Percentiles rank a stretch among this genome's conserved stretches.
Conservation (phyloP, 371 early-diverging fungal genomes). For the Basidiobolus meristosporus region DNA sequence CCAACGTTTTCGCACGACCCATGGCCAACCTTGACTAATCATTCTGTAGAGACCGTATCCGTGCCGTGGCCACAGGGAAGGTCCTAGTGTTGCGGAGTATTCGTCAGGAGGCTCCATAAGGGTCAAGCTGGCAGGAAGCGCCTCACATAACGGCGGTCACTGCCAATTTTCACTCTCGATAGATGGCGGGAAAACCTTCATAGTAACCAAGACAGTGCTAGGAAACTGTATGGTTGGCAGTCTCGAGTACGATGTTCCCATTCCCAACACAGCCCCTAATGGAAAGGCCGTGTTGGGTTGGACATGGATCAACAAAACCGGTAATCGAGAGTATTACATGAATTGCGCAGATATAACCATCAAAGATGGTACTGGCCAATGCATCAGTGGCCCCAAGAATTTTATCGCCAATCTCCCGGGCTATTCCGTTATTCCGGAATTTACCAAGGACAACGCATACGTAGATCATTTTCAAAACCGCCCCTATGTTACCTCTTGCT, state of each 20-base stretch:
- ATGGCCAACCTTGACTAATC: too few species aligned
- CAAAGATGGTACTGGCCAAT: conserved; percentile 6
- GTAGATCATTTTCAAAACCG: too few species aligned
- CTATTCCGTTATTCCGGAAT: conserved; percentile 1
- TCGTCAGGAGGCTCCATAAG: background rate
- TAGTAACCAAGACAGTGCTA: too few species aligned
- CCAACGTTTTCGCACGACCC: too few species aligned
- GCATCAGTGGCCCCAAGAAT: conserved; percentile 15
- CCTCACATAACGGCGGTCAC: conserved; percentile 19
- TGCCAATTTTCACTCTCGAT: conserved; percentile 32
- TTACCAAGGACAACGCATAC: too few species aligned
- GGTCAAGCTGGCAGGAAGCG: background rate
- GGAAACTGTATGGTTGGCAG: too few species aligned
- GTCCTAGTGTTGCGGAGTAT: background rate
- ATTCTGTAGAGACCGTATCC: conserved; percentile 1
- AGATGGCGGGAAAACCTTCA: too few species aligned
- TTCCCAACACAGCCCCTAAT: conserved; percentile 16
- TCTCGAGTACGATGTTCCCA: conserved; percentile 9
- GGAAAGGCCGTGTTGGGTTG: conserved; percentile 14
- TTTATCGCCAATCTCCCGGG: conserved; percentile 15
- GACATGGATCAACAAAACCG: too few species aligned
- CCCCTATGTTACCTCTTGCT: too few species aligned
- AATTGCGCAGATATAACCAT: conserved; percentile 31
- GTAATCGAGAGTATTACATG: conserved; percentile 34
- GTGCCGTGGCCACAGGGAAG: background rate